A percentile compares a stretch with the other conserved stretches of the same genome.
phyloP scores from a whole-genome alignment of 345 rosid species.

The Turritis glabra region DNA sequence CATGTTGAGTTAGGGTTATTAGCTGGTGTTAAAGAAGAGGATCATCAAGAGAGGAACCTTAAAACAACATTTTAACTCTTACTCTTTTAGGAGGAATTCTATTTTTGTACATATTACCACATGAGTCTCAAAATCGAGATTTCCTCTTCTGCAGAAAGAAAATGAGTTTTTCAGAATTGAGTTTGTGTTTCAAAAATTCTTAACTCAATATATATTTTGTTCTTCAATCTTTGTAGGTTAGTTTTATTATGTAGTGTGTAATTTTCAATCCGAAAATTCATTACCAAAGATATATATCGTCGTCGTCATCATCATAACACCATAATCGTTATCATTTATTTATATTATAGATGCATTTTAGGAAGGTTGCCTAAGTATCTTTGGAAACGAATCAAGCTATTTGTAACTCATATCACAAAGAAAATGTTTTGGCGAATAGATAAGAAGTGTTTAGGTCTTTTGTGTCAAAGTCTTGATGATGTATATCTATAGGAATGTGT shows the following conservation, averaged over 20 bases:
- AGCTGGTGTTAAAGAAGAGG: conserved; percentile 46
- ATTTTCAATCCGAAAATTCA: not conserved
- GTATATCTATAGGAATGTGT: too few species aligned
- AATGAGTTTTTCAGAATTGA: not conserved
- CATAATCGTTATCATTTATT: too few species aligned
- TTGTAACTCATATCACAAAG: too few species aligned
- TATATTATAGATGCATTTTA: too few species aligned
- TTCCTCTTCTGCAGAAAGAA: not conserved
- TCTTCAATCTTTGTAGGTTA: not conserved
- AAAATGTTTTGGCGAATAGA: too few species aligned
- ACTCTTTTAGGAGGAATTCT: not conserved
- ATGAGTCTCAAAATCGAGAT: not conserved
- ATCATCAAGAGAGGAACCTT: conserved; percentile 29
- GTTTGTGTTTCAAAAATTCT: not conserved
- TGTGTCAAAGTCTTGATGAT: too few species aligned
- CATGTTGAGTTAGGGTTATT: conserved; percentile 68
- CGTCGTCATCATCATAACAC: too few species aligned
- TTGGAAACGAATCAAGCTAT: too few species aligned
- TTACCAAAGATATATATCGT: not conserved
- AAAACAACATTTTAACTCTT: conserved; percentile 12
- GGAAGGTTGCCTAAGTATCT: too few species aligned
- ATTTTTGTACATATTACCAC: conserved; percentile 28
- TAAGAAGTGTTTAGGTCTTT: too few species aligned
- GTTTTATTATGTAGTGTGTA: not conserved
- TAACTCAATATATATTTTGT: not conserved